Conservation (phyloP, 371 early-diverging fungal species). For the Globomyces sp. region DNA sequence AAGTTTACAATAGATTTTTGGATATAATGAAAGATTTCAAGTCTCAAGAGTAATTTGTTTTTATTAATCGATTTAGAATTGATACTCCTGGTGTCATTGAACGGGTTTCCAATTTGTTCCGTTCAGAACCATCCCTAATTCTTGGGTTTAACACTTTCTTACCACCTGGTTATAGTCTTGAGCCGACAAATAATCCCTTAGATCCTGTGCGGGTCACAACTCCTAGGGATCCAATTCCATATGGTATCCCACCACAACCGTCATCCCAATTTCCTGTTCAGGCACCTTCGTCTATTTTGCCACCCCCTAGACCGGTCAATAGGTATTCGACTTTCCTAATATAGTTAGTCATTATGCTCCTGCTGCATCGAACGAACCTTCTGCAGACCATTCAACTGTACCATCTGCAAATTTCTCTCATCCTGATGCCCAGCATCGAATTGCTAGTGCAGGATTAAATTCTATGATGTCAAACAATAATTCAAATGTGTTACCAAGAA, state of each 20-base stretch:
- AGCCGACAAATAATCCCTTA: slow-evolving; percentile 70
- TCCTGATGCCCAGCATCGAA: slow-evolving; percentile 4
- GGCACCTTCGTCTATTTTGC: background rate
- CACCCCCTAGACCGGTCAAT: no score
- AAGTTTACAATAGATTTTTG: slow-evolving; percentile 96
- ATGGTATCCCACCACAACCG: slow-evolving; percentile 45
- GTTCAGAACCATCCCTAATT: slow-evolving; percentile 89
- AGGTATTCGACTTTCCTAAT: no score
- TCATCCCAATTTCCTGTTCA: background rate
- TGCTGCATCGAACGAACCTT: slow-evolving; percentile 32
- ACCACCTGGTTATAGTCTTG: slow-evolving; percentile 95
- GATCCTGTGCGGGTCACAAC: slow-evolving; percentile 86
- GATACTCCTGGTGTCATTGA: slow-evolving; percentile 98
- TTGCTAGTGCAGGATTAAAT: background rate
- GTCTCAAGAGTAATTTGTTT: slow-evolving; percentile 74
- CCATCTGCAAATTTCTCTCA: slow-evolving; percentile 2
- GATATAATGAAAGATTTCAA: slow-evolving; percentile 99
- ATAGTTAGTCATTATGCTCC: background rate
- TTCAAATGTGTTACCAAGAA: no score
- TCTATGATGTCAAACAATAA: no score
- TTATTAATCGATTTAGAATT: slow-evolving; percentile 50
- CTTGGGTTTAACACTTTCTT: slow-evolving; percentile 99
- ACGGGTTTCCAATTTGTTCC: slow-evolving; percentile 92
- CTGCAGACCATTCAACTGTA: slow-evolving; percentile 17
- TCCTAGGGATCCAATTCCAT: slow-evolving; percentile 63